These are phyloP conservation scores for Eucalyptus melliodora DNA, from an alignment of 345 rosid species.

Conservation along the genomic window DNA sequence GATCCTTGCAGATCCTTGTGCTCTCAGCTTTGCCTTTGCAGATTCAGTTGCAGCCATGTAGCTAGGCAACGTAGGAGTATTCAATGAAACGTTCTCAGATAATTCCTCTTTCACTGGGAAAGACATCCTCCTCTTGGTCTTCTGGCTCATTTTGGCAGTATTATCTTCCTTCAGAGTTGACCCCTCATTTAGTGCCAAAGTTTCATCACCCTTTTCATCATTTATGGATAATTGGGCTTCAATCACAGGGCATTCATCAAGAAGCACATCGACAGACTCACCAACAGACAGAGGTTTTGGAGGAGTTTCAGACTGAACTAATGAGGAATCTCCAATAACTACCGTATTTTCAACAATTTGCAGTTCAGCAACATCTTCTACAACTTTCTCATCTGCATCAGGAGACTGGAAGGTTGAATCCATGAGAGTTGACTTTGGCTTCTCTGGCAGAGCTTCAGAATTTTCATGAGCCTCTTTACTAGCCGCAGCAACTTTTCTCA, in stretches of 20 bases:
- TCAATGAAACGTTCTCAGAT: background rate
- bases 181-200: background rate
- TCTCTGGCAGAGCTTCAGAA: background rate
- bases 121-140: slow-evolving; percentile 3
- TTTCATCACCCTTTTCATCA: background rate
- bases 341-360: background rate
- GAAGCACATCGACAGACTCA: background rate
- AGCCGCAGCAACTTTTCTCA: background rate
- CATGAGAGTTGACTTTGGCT: background rate
- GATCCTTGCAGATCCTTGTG: slow-evolving; percentile 2
- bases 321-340: background rate
- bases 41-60: slow-evolving; percentile 20
- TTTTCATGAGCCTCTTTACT: background rate
- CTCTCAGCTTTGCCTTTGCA: slow-evolving; percentile 7
- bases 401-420: background rate
- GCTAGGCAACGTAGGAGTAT: background rate
- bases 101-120: slow-evolving; percentile 1
- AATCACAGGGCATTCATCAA: background rate
- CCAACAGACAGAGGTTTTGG: background rate
- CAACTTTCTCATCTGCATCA: background rate
- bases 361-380: background rate
- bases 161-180: background rate
- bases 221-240: background rate
- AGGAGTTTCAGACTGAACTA: background rate
- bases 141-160: background rate